Base-by-base conservation (phyloP, 2,329 filamentous ascomycete species). In the Cytospora chrysosperma region DNA sequence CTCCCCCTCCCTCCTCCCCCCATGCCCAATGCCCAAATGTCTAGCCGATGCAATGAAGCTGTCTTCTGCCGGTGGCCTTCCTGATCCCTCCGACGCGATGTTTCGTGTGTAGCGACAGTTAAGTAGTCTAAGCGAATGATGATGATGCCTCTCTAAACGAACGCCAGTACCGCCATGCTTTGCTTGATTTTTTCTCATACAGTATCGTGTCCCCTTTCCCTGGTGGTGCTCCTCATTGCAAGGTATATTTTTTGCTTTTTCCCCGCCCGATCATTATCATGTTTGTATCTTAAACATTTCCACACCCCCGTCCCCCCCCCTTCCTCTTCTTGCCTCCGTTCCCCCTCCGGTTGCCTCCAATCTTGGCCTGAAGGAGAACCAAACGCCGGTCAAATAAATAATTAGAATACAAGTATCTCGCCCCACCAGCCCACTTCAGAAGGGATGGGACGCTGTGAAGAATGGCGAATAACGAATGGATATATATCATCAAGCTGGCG, bases 121-220 rank as follows among this genome's bases (percentile, higher is more conserved):
- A 55, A 52, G 32, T 49, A 7, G 26, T 34, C n/a, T 34, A 24
- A 60, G 28, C 58, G n/a, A n/a, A 30, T 30, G 28, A 60, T 47
- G 50, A 61, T 61, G 27, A 49, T 55, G 51, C 58, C 37, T 34
- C 58, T 40, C 37, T 49, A 28, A 53, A 4, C n/a, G 6, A 61
- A 61, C 58, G 58, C 58, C 58, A 37, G 53, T 61, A 19, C 43
- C 51, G 58, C 58, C 53, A 61, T 61, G 58, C 58, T 61, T 54
- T 40, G 30, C 52, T 61, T 53, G 56, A 43, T 54, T 53, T 15
- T 55, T 34, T 57, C 32, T 64, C 59, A 64, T 64, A 34, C 32
- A 34, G 32, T 34, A 3, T 4, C 12, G 26, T 43, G n/a, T 61
- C 30, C 40, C 52, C 13, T 37, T 52, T 56, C 47, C 54, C 15